Conservation (phyloP, 1,284 basidiomycete genomes). For the Neolentinus lepideus region DNA sequence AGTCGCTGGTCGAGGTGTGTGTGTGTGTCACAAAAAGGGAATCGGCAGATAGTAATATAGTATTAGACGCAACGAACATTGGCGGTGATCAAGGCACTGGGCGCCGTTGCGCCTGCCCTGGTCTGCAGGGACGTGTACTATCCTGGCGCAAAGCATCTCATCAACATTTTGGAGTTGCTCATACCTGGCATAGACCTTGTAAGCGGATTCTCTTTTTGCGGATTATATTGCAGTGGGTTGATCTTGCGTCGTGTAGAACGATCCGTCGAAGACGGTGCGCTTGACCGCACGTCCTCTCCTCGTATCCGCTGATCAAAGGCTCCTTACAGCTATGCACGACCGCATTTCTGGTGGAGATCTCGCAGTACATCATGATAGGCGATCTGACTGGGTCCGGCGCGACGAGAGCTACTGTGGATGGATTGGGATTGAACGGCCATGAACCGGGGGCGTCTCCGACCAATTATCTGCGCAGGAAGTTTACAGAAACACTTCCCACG, state of each 20-base stretch:
- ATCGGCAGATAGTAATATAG: neutral
- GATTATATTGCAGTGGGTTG: neutral
- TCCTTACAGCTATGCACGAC: constrained; percentile 57
- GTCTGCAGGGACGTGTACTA: constrained; percentile 74
- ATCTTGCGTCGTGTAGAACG: constrained; percentile 46
- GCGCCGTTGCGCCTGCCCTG: constrained; percentile 73
- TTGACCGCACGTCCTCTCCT: neutral
- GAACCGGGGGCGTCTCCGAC: neutral
- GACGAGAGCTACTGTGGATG: neutral
- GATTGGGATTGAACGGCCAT: neutral
- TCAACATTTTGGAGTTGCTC: constrained; percentile 80
- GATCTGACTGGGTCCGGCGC: constrained; percentile 45
- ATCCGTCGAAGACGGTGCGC: constrained; percentile 82
- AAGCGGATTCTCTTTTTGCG: constrained; percentile 17
- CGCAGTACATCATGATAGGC: constrained; percentile 78
- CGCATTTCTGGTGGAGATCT: constrained; percentile 71
- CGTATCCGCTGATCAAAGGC: constrained; percentile 5
- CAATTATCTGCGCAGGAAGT: neutral
- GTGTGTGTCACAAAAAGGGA: neutral
- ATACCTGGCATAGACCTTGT: constrained; percentile 83
- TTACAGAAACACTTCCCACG: neutral
- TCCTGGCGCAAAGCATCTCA: constrained; percentile 75
- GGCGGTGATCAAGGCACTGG: constrained; percentile 82
- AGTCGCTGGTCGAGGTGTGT: constrained; percentile 74
- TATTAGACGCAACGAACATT: constrained; percentile 75